Conservation (phyloP, 306 rosid species). For the Pterocarpus santalinus region DNA sequence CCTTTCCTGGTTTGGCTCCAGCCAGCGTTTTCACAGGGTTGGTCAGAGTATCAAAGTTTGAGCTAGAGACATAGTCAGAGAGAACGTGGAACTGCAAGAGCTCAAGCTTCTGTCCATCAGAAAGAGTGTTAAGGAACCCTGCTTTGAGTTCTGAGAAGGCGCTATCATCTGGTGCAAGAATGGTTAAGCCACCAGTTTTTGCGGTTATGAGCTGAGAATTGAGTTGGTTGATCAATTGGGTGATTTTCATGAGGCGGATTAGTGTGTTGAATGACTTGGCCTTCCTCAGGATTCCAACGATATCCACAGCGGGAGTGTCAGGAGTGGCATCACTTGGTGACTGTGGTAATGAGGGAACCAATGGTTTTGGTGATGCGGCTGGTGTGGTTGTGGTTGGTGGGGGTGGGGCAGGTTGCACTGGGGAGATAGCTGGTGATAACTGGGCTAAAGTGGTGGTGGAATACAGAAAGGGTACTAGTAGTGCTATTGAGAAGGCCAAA, state of each 20-base stretch:
- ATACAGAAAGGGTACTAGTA: slow-evolving; percentile 32
- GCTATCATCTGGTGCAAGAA: slow-evolving; percentile 54
- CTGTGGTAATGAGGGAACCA: slow-evolving; percentile 48
- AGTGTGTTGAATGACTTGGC: slow-evolving; percentile 52
- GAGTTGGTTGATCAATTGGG: slow-evolving; percentile 58
- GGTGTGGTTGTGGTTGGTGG: slow-evolving; percentile 29
- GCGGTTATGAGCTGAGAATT: slow-evolving; percentile 53
- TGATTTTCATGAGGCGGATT: slow-evolving; percentile 58
- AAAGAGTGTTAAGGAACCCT: slow-evolving; percentile 55
- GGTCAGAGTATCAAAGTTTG: slow-evolving; percentile 61
- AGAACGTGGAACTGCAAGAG: slow-evolving; percentile 60
- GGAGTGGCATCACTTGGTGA: slow-evolving; percentile 32
- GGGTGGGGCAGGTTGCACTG: slow-evolving; percentile 43
- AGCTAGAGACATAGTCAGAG: slow-evolving; percentile 49
- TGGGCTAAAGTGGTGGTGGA: slow-evolving; percentile 49
- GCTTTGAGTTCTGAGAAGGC: slow-evolving; percentile 58
- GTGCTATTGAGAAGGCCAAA: slow-evolving; percentile 39
- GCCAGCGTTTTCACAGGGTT: slow-evolving; percentile 64
- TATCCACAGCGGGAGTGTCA: slow-evolving; percentile 34
- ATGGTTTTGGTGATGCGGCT: slow-evolving; percentile 45
- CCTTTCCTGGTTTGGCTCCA: slow-evolving; percentile 48
- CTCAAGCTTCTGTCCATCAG: slow-evolving; percentile 55
- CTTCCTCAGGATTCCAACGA: slow-evolving; percentile 52
- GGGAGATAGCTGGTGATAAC: slow-evolving; percentile 55
- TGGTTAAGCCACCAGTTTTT: slow-evolving; percentile 51